These are phyloP conservation scores for Marasmius fiardii DNA, from an alignment of 1,284 basidiomycete species.

Conservation along the genomic window DNA sequence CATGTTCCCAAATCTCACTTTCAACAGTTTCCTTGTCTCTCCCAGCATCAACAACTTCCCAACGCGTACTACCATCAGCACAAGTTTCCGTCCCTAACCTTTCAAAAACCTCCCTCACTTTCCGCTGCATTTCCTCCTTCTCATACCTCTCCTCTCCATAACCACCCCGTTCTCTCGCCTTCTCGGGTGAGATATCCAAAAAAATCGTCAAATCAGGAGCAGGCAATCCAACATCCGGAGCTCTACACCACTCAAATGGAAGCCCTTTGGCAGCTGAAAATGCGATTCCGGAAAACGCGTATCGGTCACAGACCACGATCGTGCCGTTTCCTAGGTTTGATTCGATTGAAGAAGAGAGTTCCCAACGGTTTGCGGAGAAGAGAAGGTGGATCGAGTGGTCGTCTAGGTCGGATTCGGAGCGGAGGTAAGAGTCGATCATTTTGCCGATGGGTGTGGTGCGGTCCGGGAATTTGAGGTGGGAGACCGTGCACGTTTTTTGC, in stretches of 20 bases:
- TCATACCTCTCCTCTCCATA: constrained; percentile 93
- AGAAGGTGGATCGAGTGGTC: constrained; percentile 92
- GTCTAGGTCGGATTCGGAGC: constrained; percentile 81
- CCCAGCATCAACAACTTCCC: constrained; percentile 70
- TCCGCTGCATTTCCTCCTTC: constrained; percentile 69
- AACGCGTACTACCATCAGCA: constrained; percentile 24
- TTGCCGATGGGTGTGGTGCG: constrained; percentile 88
- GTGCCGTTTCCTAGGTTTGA: constrained; percentile 63
- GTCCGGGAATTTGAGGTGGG: constrained; percentile 86
- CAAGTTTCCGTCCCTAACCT: constrained; percentile 52
- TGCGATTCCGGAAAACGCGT: constrained; percentile 95
- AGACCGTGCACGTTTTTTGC: constrained; percentile 36
- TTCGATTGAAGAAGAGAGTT: constrained; percentile 79
- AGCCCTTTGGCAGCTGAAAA: constrained; percentile 86
- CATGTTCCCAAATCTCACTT: constrained; percentile 51
- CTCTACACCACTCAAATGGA: constrained; percentile 75
- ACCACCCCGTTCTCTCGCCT: constrained; percentile 73
- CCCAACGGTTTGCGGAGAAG: constrained; percentile 98
- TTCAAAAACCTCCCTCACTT: constrained; percentile 65
- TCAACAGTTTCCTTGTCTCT: constrained; percentile 54
- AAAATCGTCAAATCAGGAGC: constrained; percentile 89
- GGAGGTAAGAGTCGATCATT: constrained; percentile 93
- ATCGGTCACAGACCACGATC: constrained; percentile 87
- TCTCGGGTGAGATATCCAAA: constrained; percentile 77
- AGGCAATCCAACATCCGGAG: constrained; percentile 85